These are phyloP conservation scores for Wickerhamomyces xylosicus DNA, from an alignment of 805 yeast species.

Conservation along the genomic window DNA sequence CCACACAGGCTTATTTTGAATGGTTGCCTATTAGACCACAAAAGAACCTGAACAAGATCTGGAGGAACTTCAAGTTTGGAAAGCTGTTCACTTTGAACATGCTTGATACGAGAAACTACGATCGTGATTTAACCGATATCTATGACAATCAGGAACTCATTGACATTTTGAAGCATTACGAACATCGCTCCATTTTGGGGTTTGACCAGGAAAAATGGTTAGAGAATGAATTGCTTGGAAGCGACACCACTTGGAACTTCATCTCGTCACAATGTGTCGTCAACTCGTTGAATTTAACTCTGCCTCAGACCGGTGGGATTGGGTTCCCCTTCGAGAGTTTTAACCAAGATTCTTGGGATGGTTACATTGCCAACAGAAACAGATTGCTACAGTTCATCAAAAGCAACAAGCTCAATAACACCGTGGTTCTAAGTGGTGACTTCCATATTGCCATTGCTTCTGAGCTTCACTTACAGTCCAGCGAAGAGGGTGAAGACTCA, in stretches of 20 bases:
- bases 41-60: slow-evolving; percentile 10
- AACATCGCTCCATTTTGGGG: slow-evolving; percentile 19
- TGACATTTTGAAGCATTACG: slow-evolving; percentile 8
- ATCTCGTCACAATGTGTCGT: slow-evolving; percentile 11
- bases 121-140: slow-evolving; percentile 18
- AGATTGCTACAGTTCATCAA: slow-evolving; percentile 11
- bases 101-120: slow-evolving; percentile 17
- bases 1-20: slow-evolving; percentile 17
- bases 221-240: slow-evolving; percentile 8
- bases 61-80: slow-evolving; percentile 17
- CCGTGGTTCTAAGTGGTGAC: slow-evolving; percentile 16
- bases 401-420: slow-evolving; percentile 8
- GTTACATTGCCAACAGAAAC: slow-evolving; percentile 16
- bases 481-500: too few relatives aligned
- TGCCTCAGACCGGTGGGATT: slow-evolving; percentile 9
- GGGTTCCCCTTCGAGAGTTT: slow-evolving; percentile 11
- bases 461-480: slow-evolving; percentile 11
- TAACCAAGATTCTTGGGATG: slow-evolving; percentile 20
- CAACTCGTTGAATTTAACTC: slow-evolving; percentile 6
- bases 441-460: slow-evolving; percentile 18
- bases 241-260: slow-evolving; percentile 12
- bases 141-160: slow-evolving; percentile 13
- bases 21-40: slow-evolving; percentile 18
- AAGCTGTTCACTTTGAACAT: slow-evolving; percentile 11
- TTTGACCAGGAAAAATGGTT: slow-evolving; percentile 20